These are phyloP conservation scores for Escallonia herrerae DNA, from an alignment of 129 eudicot species.

Conservation along the genomic window DNA sequence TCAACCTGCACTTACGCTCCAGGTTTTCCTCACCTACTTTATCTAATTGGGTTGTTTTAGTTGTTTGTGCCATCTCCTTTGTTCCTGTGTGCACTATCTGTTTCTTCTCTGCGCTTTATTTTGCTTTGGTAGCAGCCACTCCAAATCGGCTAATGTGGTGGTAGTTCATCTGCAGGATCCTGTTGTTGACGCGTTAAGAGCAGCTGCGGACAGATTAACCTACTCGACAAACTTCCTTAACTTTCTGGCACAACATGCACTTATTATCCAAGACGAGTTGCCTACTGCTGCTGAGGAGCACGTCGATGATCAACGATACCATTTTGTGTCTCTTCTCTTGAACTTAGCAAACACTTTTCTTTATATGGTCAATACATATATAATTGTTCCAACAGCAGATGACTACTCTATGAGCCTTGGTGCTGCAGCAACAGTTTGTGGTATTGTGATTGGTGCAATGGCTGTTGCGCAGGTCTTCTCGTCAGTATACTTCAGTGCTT, in stretches of 20 bases:
- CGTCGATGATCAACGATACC: conserved; percentile 57
- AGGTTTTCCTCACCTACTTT: conserved; percentile 38
- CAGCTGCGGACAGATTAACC: conserved; percentile 68
- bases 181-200: conserved; percentile 59
- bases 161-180: conserved; percentile 58
- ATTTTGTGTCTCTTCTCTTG: conserved; percentile 83
- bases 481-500: conserved; percentile 89
- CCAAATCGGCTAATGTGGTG: conserved; percentile 10
- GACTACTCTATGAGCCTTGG: conserved; percentile 86
- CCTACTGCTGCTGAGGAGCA: conserved; percentile 55
- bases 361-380: conserved; percentile 91
- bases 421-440: conserved; percentile 93
- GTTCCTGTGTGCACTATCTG: not conserved
- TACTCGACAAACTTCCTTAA: conserved; percentile 73
- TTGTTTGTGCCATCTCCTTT: not conserved
- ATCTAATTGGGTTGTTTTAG: not conserved
- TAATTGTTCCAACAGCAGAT: conserved; percentile 92
- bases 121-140: not conserved
- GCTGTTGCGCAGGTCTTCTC: conserved; percentile 93
- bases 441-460: conserved; percentile 93
- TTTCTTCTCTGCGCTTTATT: not conserved
- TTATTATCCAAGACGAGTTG: conserved; percentile 82
- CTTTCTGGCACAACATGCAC: conserved; percentile 85
- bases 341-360: conserved; percentile 85
- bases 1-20: conserved; percentile 84